phyloP scores from a whole-genome alignment of 2,329 filamentous ascomycete species.

The Phaeophleospora eucalypticola region DNA sequence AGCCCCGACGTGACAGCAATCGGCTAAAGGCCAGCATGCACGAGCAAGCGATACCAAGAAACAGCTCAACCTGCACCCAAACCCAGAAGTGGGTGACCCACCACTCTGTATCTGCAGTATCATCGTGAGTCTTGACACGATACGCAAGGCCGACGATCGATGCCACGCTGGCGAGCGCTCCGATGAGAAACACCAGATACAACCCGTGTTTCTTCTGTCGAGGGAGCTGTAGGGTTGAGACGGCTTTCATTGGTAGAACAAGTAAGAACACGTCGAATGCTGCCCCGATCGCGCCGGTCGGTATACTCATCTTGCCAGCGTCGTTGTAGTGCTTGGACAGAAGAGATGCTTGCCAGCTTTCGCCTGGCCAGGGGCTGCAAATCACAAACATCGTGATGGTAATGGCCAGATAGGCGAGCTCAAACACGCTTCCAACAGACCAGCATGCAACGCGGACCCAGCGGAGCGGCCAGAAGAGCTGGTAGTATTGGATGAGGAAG shows the following conservation, averaged over 20 bases:
- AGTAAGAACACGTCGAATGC: slow-evolving; percentile 1
- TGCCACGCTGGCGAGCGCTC: neutral
- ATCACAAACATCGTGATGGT: slow-evolving; percentile 3
- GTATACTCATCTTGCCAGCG: neutral
- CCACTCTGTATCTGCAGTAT: neutral
- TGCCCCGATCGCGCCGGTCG: neutral
- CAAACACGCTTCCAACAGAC: neutral
- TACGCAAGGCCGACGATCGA: neutral
- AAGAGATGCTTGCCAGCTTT: neutral
- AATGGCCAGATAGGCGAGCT: neutral
- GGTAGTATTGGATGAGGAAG: slow-evolving; percentile 1
- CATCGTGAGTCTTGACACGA: neutral
- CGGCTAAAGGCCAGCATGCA: slow-evolving; percentile 1
- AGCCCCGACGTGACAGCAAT: neutral
- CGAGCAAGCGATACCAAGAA: neutral
- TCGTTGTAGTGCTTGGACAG: neutral
- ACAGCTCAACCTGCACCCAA: slow-evolving; percentile 1
- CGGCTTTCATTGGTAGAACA: neutral
- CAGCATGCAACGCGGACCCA: slow-evolving; percentile 3
- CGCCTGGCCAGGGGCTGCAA: neutral
- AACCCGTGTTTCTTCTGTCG: neutral
- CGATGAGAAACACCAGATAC: neutral
- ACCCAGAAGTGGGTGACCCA: neutral
- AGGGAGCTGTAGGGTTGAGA: neutral
- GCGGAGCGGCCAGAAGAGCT: slow-evolving; percentile 1